Conservation (phyloP, 257 asterid genomes). For the Nicotiana sylvestris region DNA sequence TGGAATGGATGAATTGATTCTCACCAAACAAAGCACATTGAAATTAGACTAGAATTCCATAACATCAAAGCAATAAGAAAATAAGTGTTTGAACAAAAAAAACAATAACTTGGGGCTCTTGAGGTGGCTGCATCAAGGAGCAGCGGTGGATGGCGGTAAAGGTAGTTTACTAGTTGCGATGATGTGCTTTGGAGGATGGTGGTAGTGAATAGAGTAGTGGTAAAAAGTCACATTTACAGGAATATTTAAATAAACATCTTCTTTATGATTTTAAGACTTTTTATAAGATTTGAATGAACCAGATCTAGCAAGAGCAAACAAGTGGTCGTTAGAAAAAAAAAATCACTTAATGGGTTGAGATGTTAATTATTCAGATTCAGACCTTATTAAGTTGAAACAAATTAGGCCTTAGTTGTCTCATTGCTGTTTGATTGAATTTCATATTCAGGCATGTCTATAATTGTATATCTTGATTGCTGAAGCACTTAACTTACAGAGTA, state of each 20-base stretch:
- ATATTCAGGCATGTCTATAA: not conserved
- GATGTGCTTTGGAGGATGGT: not conserved
- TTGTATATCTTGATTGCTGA: not conserved
- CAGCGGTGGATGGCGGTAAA: not conserved
- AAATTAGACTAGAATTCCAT: not conserved
- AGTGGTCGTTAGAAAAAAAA: not conserved
- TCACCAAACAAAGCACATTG: not conserved
- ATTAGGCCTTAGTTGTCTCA: not conserved
- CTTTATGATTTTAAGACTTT: not conserved
- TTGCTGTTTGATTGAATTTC: not conserved
- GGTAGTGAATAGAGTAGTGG: not conserved
- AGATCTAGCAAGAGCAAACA: not conserved
- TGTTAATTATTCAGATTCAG: not conserved
- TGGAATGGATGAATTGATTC: not conserved
- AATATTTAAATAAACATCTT: not conserved
- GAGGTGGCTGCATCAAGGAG: not conserved
- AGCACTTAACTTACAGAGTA: not conserved
- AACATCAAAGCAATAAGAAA: not conserved
- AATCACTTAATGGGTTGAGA: not conserved
- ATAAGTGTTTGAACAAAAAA: not conserved
- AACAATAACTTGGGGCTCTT: not conserved
- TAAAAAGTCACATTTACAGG: not conserved
- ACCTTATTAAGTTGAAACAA: not conserved
- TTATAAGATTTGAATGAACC: not conserved
- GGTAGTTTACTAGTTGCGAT: not conserved